These are phyloP conservation scores for Cyclostephanos invisitatus DNA, from an alignment of 108 stramenopile genomes.

Conservation along the genomic window DNA sequence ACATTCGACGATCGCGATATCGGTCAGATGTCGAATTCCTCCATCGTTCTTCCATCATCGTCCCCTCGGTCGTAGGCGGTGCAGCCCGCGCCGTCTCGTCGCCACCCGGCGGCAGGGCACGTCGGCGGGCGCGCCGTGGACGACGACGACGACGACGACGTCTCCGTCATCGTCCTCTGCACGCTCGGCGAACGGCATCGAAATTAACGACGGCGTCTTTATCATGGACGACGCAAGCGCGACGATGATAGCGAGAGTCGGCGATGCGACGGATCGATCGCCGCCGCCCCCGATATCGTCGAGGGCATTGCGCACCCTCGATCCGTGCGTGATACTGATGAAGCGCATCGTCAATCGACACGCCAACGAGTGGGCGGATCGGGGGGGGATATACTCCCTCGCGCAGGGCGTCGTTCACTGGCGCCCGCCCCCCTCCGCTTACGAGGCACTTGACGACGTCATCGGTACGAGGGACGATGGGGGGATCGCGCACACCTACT, in stretches of 20 bases:
- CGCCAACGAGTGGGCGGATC: conserved; percentile 55
- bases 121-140: no score
- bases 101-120: background rate
- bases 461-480: conserved; percentile 24
- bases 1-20: no score
- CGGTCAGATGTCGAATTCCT: no score
- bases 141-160: background rate
- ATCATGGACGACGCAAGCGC: background rate
- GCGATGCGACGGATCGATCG: background rate
- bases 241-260: background rate
- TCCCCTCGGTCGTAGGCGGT: no score
- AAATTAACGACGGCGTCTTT: background rate
- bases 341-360: conserved; percentile 69
- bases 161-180: background rate
- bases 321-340: conserved; percentile 87
- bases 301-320: conserved; percentile 59
- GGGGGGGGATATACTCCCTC: conserved; percentile 65
- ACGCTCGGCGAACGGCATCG: background rate
- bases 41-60: no score
- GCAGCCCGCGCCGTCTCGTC: background rate
- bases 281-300: conserved; percentile 15
- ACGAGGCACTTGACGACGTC: conserved; percentile 44
- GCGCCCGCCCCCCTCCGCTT: conserved; percentile 60
- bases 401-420: conserved; percentile 90
- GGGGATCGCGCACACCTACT: conserved; percentile 63